Percentiles rank a stretch among this genome's conserved stretches.
Conservation (phyloP, 1,139 yeast species). For the Arxiozyma heterogenica region DNA sequence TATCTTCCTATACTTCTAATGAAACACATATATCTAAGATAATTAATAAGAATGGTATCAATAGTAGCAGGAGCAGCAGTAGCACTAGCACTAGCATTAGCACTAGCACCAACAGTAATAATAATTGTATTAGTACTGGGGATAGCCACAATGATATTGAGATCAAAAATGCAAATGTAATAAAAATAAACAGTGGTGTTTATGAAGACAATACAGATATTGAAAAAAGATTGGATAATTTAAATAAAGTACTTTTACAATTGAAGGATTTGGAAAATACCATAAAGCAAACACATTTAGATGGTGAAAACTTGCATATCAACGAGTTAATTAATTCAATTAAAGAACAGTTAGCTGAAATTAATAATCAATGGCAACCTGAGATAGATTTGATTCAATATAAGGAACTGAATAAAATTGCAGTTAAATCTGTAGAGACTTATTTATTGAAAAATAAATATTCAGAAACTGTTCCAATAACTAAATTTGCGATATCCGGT, state of each 20-base stretch:
- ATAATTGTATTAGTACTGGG: conserved; percentile 10
- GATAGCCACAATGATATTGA: conserved; percentile 14
- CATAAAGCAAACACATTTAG: not conserved
- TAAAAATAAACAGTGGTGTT: conserved; percentile 9
- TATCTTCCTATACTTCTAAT: not conserved
- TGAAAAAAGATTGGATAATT: conserved; percentile 13
- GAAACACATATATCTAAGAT: not conserved
- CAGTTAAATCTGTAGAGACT: conserved; percentile 22
- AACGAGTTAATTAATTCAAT: conserved; percentile 9
- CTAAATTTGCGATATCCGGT: conserved; percentile 18
- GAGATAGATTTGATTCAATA: conserved; percentile 8
- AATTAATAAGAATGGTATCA: not conserved
- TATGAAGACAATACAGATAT: conserved; percentile 16
- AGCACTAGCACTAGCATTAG: not conserved
- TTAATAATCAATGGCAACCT: conserved; percentile 18
- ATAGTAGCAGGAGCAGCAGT: not conserved
- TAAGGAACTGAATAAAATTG: not conserved
- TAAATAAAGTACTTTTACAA: conserved; percentile 12
- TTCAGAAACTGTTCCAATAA: conserved; percentile 18
- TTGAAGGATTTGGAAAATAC: not conserved
- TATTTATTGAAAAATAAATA: conserved; percentile 23
- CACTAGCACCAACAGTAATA: not conserved
- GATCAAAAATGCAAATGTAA: not conserved
- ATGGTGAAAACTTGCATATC: not conserved
- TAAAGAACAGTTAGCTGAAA: conserved; percentile 12